Percentiles rank a stretch among this genome's conserved stretches.
Conservation (phyloP, 371 early-diverging fungal genomes). For the Sporodiniella umbellata region DNA sequence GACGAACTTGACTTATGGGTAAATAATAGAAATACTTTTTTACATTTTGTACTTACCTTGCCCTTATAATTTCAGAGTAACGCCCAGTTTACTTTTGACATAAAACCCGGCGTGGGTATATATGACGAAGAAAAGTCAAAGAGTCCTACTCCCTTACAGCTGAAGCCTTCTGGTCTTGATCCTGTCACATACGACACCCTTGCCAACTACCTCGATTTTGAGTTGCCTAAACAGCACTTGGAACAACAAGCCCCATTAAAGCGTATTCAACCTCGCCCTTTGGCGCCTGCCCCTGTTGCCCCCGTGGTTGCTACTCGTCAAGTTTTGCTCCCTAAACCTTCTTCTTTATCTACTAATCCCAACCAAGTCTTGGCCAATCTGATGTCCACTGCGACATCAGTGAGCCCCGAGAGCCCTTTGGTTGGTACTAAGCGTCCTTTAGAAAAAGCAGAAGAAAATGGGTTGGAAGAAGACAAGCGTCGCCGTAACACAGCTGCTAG, state of each 20-base stretch:
- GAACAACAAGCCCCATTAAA: conserved; percentile 1
- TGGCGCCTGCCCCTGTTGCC: conserved; percentile 18
- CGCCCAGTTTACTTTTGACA: conserved; percentile 63
- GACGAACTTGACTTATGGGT: conserved; percentile 54
- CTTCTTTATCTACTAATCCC: neutral
- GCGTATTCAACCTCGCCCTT: conserved; percentile 24
- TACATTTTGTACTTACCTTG: too few species aligned
- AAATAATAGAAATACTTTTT: conserved; percentile 2
- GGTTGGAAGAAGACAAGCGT: conserved; percentile 77
- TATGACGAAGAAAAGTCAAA: conserved; percentile 42
- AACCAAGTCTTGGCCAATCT: too few species aligned
- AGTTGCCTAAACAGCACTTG: conserved; percentile 31
- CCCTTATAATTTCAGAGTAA: too few species aligned
- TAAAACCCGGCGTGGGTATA: conserved; percentile 55
- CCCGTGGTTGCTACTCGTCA: conserved; percentile 12
- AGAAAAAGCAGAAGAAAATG: conserved; percentile 3
- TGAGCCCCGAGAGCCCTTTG: too few species aligned
- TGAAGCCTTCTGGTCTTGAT: conserved; percentile 23
- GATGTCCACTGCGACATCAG: neutral
- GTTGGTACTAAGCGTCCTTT: conserved; percentile 5
- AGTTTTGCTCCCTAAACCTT: conserved; percentile 35
- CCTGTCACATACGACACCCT: conserved; percentile 40
- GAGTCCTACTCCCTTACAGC: conserved; percentile 7
- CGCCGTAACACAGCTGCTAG: conserved; percentile 92
- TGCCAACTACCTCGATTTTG: conserved; percentile 40